Evolutionary conservation across 2,329 filamentous ascomycete species (phyloP).

Genomic region (Lasiodiplodia theobromae): DNA sequence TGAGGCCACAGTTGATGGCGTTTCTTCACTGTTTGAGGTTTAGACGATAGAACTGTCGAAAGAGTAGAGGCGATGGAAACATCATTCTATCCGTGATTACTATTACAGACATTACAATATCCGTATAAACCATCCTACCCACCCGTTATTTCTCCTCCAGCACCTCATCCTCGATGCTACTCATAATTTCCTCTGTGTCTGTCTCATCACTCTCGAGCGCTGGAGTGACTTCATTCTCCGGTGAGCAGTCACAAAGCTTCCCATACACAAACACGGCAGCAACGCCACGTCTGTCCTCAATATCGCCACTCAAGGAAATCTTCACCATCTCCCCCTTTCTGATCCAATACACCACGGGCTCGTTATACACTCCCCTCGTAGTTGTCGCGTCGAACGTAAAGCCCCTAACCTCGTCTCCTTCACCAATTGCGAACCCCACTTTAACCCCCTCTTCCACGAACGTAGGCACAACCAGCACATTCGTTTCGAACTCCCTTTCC

Average conservation of each 20-base stretch:
- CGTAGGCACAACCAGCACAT: not conserved
- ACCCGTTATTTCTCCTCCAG: not conserved
- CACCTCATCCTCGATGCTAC: not conserved
- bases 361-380: not conserved
- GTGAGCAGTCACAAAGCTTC: not conserved
- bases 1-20: not conserved
- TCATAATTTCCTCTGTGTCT: not conserved
- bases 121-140: not conserved
- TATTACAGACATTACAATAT: not conserved
- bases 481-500: constrained; percentile 4
- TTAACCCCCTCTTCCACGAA: constrained; percentile 11
- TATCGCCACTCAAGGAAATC: not conserved
- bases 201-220: not conserved
- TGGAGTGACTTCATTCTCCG: not conserved
- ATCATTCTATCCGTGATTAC: not conserved
- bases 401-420: not conserved
- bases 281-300: not conserved
- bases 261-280: constrained; percentile 12
- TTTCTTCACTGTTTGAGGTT: constrained; percentile 6
- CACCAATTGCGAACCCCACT: not conserved
- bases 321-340: not conserved
- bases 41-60: not conserved
- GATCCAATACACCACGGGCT: constrained; percentile 2
- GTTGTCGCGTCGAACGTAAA: not conserved
- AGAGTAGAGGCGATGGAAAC: not conserved